Base-by-base conservation (phyloP, 2,329 filamentous ascomycete species). In the Dothideomycetidae sp. region DNA sequence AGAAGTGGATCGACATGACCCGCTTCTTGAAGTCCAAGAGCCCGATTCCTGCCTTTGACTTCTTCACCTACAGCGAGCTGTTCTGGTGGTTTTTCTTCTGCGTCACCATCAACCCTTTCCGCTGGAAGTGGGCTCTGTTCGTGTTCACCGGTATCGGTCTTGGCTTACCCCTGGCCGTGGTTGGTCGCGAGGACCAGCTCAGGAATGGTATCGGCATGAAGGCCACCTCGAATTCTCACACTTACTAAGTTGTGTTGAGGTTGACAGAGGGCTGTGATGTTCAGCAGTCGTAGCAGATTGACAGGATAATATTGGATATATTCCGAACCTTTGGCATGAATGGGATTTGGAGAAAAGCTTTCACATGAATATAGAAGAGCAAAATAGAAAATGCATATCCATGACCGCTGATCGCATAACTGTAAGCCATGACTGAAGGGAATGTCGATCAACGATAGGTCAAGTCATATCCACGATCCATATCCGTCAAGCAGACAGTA, bases 81-180 rank as follows among this genome's bases (percentile, higher is more conserved):
- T 53, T 90, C 3, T 92, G 81, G 65, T 92, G 83, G 84, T 90
- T 88, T 46, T 54, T 74, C 4, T 92, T 90, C 51, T 44, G 42
- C 21, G 30, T 88, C 29, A 61, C 69, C 3, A 69, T 90, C 49
- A 92, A 92, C 52, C 84, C 84, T 0, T 92, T 92, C 57, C 64
- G 83, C 5, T 92, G 83, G 82, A 92, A 92, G 62, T 92, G 83
- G 84, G 81, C 78, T 0, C 53, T 76, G 0, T 92, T 92, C 53
- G 81, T 92, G 11, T 76, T 92, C 49, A 79, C 79, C 42, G 83
- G 84, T 0, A 54, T 88, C 18, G 81, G 80, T 0, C 65, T 71
- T 30, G 64, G 63, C 13, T 52, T 90, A 32, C 83, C 83, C 0
- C 65, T 71, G 55, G 64, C 61, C 10, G 63, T 90, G 16, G 75